A percentile compares a stretch with the other conserved stretches of the same genome.
Conservation (phyloP, 441 rosid species). For the Oxalis stricta region DNA sequence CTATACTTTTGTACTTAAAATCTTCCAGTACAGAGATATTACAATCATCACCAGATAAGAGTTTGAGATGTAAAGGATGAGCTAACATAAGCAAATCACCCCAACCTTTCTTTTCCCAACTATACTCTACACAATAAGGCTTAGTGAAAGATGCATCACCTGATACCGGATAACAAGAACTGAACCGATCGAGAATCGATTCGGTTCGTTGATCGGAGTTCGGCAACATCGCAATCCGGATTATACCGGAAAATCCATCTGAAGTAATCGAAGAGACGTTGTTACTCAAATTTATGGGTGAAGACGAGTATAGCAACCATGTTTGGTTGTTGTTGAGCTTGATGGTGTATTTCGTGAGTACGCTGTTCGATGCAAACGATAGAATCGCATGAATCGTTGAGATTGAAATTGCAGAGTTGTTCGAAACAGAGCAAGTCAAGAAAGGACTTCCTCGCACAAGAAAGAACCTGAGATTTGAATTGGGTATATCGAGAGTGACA, state of each 20-base stretch:
- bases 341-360: conserved; percentile 45
- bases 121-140: conserved; percentile 66
- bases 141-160: conserved; percentile 56
- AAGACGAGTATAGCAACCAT: conserved; percentile 72
- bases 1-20: conserved; percentile 55
- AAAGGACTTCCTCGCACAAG: conserved; percentile 88
- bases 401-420: conserved; percentile 33
- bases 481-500: conserved; percentile 62
- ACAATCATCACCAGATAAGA: conserved; percentile 26
- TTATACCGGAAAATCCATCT: conserved; percentile 41
- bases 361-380: conserved; percentile 27
- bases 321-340: conserved; percentile 73
- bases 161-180: conserved; percentile 67
- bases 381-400: conserved; percentile 72
- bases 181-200: conserved; percentile 58
- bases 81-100: conserved; percentile 93
- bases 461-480: conserved; percentile 53
- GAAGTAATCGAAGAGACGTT: conserved; percentile 31
- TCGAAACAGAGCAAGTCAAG: conserved; percentile 45
- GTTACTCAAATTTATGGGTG: conserved; percentile 36
- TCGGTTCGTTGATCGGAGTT: conserved; percentile 28
- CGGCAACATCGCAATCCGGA: conserved; percentile 55
- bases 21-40: conserved; percentile 38
- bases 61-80: conserved; percentile 71
- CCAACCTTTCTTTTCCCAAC: conserved; percentile 79